Base-by-base conservation (phyloP, 2,329 filamentous ascomycete genomes). In the Diaporthe amygdali region DNA sequence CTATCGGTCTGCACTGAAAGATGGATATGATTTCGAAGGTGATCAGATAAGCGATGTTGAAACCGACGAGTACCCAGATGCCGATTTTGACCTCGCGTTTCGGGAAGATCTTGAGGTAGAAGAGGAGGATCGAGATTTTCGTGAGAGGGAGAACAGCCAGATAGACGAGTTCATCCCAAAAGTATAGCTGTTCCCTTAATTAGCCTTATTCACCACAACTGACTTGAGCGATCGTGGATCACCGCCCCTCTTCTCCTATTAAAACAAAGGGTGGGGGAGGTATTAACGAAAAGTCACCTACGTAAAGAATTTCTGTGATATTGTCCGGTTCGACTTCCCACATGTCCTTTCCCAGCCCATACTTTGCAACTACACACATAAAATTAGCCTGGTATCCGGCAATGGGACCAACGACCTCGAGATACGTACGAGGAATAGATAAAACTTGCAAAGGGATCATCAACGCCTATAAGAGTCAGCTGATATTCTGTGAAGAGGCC, bases 251-350 rank as follows among this genome's bases (percentile, higher is more conserved):
- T n/a, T n/a, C n/a, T n/a, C n/a, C n/a, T n/a, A n/a, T n/a, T n/a
- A n/a, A n/a, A n/a, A n/a, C n/a, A n/a, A n/a, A n/a, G n/a, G n/a
- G n/a, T n/a, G n/a, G n/a, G n/a, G n/a, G n/a, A n/a, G n/a, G n/a
- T n/a, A n/a, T n/a, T n/a, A n/a, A n/a, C n/a, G n/a, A n/a, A n/a
- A n/a, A n/a, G n/a, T 27, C 17, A 41, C 77, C 74, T 37, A 78
- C 80, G 55, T 81, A 79, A 49, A 85, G 81, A 70, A 84, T 79
- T 3, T 77, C 68, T 1, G 83, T 85, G 68, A 86, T 81, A 47
- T 84, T 75, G n/a, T 84, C 77, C 41, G 81, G 80, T 1, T 80
- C 76, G 5, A 86, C 76, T 39, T 79, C 82, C 84, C 84, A 86
- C 73, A 85, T 82, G 70, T 86, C 83, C 32, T 76, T 78, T 10